These are phyloP conservation scores for Malassezia arunalokei DNA, from an alignment of 1,284 basidiomycete species.

Conservation along the genomic window DNA sequence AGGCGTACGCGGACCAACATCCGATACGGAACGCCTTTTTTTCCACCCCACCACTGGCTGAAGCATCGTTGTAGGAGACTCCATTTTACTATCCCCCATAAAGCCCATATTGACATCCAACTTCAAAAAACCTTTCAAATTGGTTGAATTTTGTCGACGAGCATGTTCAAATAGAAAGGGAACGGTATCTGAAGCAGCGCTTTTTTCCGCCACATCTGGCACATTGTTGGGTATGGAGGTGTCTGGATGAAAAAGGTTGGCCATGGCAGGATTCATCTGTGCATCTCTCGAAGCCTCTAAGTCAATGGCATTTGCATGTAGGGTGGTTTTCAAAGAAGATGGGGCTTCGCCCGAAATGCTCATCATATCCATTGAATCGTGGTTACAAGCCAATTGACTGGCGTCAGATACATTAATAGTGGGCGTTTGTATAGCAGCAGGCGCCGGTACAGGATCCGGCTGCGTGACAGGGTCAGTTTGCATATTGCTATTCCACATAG, in stretches of 20 bases:
- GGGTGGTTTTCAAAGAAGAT: no score
- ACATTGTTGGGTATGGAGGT: no score
- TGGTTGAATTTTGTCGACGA: neutral
- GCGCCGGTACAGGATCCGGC: neutral
- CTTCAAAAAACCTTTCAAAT: constrained; percentile 9
- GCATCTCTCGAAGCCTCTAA: no score
- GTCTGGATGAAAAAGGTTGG: no score
- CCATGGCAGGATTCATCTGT: no score
- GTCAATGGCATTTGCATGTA: no score
- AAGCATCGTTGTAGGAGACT: constrained; percentile 11
- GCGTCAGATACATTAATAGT: neutral
- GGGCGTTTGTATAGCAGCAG: neutral
- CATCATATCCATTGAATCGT: neutral
- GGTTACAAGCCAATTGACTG: neutral
- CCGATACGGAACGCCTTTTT: constrained; percentile 13
- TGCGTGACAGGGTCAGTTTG: neutral
- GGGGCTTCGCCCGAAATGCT: neutral
- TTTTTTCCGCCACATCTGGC: no score
- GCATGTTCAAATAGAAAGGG: neutral
- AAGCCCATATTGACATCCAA: constrained; percentile 17
- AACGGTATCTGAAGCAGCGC: no score
- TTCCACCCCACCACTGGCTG: constrained; percentile 12
- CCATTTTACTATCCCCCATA: constrained; percentile 1
- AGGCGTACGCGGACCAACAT: constrained; percentile 15
- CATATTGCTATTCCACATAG: neutral